A percentile compares a stretch with the other conserved stretches of the same genome.
phyloP scores from a whole-genome alignment of 139 green algal species.

The Eudorina sp. region DNA sequence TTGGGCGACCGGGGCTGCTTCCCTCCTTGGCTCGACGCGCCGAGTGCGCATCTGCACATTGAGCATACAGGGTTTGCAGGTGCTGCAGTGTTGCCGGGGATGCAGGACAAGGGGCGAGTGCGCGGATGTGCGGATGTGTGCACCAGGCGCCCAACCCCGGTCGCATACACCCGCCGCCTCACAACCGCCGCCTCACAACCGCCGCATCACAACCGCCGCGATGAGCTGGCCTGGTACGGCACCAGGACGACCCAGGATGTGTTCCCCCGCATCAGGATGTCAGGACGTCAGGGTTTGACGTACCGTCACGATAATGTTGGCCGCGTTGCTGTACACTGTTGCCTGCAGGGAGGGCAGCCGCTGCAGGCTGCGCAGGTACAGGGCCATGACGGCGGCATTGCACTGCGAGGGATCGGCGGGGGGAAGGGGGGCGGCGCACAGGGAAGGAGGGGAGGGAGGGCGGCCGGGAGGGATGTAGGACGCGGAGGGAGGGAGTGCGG shows the following conservation, averaged over 20 bases:
- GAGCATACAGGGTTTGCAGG: no score
- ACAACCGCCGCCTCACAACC: no score
- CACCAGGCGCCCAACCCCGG: no score
- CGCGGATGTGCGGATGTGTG: neutral
- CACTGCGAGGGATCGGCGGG: neutral
- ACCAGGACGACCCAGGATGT: neutral
- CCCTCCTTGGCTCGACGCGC: no score
- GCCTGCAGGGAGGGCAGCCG: conserved; percentile 57
- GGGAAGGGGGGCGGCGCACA: neutral
- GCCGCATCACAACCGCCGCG: no score
- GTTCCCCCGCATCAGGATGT: neutral
- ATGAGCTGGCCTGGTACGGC: no score
- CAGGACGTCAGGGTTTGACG: neutral
- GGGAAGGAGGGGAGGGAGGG: neutral
- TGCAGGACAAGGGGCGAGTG: neutral
- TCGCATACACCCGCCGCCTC: no score
- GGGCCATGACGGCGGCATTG: conserved; percentile 46
- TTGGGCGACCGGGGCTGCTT: no score
- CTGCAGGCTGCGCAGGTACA: conserved; percentile 51
- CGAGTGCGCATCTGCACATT: no score
- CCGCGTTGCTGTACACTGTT: conserved; percentile 54
- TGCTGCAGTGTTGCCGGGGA: no score
- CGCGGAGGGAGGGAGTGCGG: no score
- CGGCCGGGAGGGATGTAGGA: no score
- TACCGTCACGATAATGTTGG: conserved; percentile 57